Conservation (phyloP, 164 flowering plant genomes). For the Vitis rotundifolia region DNA sequence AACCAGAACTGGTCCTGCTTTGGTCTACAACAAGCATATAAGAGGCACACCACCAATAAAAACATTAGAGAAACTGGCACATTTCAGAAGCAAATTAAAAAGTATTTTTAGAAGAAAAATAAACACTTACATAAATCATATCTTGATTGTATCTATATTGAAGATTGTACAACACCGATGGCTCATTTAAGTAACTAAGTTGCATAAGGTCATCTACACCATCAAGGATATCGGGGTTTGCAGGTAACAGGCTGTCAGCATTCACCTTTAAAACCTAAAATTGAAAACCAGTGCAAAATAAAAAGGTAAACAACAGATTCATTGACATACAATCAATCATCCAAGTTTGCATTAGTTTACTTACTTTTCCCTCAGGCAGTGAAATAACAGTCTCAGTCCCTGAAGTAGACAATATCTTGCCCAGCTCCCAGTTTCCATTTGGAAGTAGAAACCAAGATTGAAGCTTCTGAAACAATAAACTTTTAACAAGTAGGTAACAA, state of each 20-base stretch:
- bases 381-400: conserved; percentile 66
- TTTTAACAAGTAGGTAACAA: conserved; percentile 26
- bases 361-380: conserved; percentile 80
- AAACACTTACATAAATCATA: conserved; percentile 81
- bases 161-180: conserved; percentile 93
- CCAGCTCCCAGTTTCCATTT: conserved; percentile 89
- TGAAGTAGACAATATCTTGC: conserved; percentile 61
- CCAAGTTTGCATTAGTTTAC: conserved; percentile 14
- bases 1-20: conserved; percentile 98
- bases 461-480: conserved; percentile 72
- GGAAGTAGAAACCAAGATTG: conserved; percentile 87
- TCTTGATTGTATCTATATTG: conserved; percentile 81
- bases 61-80: conserved; percentile 8
- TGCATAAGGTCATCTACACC: conserved; percentile 99
- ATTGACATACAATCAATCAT: not conserved
- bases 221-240: conserved; percentile 98
- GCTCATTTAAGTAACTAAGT: conserved; percentile 95
- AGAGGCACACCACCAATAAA: conserved; percentile 11
- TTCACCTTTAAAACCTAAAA: conserved; percentile 71
- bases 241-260: conserved; percentile 63
- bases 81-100: not conserved
- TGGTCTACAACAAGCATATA: conserved; percentile 57
- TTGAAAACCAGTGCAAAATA: not conserved
- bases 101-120: conserved; percentile 3
- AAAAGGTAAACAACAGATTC: not conserved